Base-by-base conservation (phyloP, 805 yeast genomes). In the Myxozyma udenii region DNA sequence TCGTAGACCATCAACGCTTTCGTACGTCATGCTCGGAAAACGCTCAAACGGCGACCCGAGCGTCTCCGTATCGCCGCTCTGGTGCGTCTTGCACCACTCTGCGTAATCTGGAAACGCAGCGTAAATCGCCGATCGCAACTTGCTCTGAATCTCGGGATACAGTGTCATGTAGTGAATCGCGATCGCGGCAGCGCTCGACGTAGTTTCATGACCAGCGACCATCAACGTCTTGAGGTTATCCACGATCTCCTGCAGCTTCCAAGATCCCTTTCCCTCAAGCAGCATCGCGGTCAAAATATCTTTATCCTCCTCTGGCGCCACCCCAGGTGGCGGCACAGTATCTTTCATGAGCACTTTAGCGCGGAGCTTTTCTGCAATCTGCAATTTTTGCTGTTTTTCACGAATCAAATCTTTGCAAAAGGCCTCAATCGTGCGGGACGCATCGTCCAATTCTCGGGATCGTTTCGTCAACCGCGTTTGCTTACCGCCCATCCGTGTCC, bases 181-280 rank as follows among this genome's bases (percentile, higher is more conserved):
- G 18, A 47, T 36, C 11, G 46, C 16, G 7, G 48, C 24, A 2
- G 56, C 55, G n/a, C 35, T 28, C 16, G 56, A 51, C 14, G 57
- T 51, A 2, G 59, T 55, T 25, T 55, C 59, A 26, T 55, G 59
- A 21, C 59, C 59, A 11, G 59, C 59, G 12, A 55, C 56, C n/a
- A 55, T 47, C 26, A 55, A 54, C 12, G 59, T 51, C 51, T 48
- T 43, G 40, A 51, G 42, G 16, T 55, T 51, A 32, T 51, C 42
- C 16, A 30, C 24, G n/a, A 55, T 48, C 24, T 55, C 56, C 21
- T 28, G 26, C 9, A 40, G 45, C 9, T 18, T 32, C 35, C 30
- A 30, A 14, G 44, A 26, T 18, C 33, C 51, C 28, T 37, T 28
- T 6, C 44, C 49, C 30, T 55, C 56, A n/a, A 25, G 45, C 11